phyloP scores from a whole-genome alignment of 2,329 filamentous ascomycete species.

The Incumbomyces lentus region DNA sequence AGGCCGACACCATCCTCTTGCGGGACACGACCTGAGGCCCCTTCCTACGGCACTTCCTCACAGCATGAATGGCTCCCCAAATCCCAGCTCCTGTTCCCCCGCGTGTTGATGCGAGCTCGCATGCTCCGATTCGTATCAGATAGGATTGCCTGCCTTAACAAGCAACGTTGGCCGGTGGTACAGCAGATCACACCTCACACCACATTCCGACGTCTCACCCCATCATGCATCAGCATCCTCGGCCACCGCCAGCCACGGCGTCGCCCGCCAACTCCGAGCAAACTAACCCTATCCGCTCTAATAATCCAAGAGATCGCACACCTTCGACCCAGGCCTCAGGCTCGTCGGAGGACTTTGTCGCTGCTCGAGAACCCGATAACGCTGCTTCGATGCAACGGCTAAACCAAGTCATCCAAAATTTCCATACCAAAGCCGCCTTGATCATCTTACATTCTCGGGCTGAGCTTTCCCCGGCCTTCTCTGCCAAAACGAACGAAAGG shows the following conservation, averaged over 20 bases:
- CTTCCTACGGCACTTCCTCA: constrained; percentile 3
- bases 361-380: constrained; percentile 37
- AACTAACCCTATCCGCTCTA: constrained; percentile 54
- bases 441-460: constrained; percentile 74
- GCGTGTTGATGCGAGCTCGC: constrained; percentile 14
- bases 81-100: constrained; percentile 11
- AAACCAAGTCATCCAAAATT: constrained; percentile 95
- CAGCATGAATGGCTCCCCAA: constrained; percentile 19
- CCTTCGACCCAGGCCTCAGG: constrained; percentile 44
- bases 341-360: constrained; percentile 39
- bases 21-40: too few species aligned
- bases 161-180: too few species aligned
- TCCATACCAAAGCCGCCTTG: constrained; percentile 77
- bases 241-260: constrained; percentile 60
- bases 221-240: constrained; percentile 82
- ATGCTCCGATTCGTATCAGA: constrained; percentile 7
- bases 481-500: constrained; percentile 46
- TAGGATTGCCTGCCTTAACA: background rate
- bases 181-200: background rate
- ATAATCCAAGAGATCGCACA: constrained; percentile 61
- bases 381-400: constrained; percentile 66
- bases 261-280: constrained; percentile 63
- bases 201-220: constrained; percentile 2
- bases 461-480: constrained; percentile 50
- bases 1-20: too few species aligned